A percentile compares a stretch with the other conserved stretches of the same genome.
phyloP scores from a whole-genome alignment of 805 yeast species.

The Yarrowia sp. region DNA sequence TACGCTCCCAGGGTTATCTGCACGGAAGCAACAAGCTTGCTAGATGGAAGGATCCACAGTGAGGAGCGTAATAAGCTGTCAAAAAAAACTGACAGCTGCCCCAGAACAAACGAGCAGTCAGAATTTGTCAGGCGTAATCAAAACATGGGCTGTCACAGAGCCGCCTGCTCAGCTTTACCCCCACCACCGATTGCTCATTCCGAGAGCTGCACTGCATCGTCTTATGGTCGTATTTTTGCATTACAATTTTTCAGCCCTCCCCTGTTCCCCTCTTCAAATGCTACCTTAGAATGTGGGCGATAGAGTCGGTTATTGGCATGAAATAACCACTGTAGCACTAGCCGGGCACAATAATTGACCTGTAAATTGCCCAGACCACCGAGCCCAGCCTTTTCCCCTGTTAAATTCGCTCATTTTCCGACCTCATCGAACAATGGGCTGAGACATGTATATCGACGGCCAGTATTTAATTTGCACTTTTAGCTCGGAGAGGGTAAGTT shows the following conservation, averaged over 20 bases:
- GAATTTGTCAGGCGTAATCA: not conserved
- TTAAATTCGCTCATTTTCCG: no score
- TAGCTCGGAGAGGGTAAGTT: not conserved
- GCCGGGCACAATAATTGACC: not conserved
- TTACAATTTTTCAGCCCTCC: slow-evolving; percentile 13
- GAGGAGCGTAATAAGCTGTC: not conserved
- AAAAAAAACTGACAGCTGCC: not conserved
- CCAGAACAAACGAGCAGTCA: not conserved
- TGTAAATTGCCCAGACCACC: no score
- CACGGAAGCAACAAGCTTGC: slow-evolving; percentile 23
- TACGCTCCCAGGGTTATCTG: not conserved
- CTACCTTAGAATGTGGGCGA: not conserved
- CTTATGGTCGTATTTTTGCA: slow-evolving; percentile 18
- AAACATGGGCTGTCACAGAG: no score
- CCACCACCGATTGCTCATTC: no score
- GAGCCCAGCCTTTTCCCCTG: not conserved
- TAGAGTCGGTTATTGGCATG: no score
- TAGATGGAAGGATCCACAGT: slow-evolving; percentile 13
- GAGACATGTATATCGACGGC: not conserved
- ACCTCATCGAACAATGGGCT: slow-evolving; percentile 2
- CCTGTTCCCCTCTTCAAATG: slow-evolving; percentile 7
- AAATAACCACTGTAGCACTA: not conserved
- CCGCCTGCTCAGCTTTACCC: no score
- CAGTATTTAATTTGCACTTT: slow-evolving; percentile 8
- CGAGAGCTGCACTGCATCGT: no score